Evolutionary conservation across 1,139 yeast species (phyloP), one percentile per base, ranked within the genome.

Genomic region (Yamadazyma atlantica): DNA sequence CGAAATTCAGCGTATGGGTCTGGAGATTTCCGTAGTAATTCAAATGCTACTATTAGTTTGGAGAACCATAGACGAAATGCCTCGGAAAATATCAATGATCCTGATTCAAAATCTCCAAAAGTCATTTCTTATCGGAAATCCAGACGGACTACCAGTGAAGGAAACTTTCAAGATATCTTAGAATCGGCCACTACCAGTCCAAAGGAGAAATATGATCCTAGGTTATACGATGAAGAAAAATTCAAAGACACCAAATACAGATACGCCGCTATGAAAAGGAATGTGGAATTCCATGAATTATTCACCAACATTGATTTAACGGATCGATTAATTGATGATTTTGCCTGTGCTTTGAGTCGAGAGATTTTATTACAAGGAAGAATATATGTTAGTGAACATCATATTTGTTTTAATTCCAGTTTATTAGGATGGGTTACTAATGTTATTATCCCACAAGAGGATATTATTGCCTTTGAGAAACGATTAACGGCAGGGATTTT

Each of bases 351-450:
- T 0, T 62, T 92, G 42, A 85, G 92, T 50, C 69, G 89, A 41
- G 97, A 92, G 43, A 88, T 92, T 37, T 65, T 92, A 17, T 67
- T 89, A n/a, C 98, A 94, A 51, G 99, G 99, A 6, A 71, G 96
- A 38, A 55, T 92, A 23, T 94, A 88, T 56, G 76, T 94, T 2
- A 81, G 96, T 15, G 95, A 87, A 50, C 76, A 77, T 42, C 80
- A 84, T 51, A 59, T 92, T 2, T 88, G 97, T 56, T 94, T 94
- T 67, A 85, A 88, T 53, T 87, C 97, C n/a, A 88, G 88, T 53
- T 71, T 92, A 32, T 67, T 94, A 35, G 97, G 97, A 0, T 90
- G 96, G 96, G 88, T 88, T 2, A 88, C 97, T 3, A 86, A 78
- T 48, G 61, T 90, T 30, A 77, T 85, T 5, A 75, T 92, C 22